A percentile compares a stretch with the other conserved stretches of the same genome.
Conservation (phyloP, 176 grass and related monocot species). For the Canna indica region DNA sequence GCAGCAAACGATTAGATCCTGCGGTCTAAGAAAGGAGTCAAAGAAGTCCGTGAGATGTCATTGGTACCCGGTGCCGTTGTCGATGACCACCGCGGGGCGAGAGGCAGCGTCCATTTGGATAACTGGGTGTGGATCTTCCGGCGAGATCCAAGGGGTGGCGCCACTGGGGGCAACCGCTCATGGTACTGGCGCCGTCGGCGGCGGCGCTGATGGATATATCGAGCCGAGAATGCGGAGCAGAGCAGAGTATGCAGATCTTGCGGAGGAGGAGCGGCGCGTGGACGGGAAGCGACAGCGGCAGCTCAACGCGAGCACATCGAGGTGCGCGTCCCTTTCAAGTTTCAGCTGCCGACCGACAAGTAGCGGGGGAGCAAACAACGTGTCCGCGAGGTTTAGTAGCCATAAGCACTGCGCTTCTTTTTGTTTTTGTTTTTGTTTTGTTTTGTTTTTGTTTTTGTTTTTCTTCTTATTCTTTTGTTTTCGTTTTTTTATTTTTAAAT, state of each 20-base stretch:
- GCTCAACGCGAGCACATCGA: background rate
- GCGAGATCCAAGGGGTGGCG: constrained; percentile 11
- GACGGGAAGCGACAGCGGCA: background rate
- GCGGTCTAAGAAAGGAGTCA: background rate
- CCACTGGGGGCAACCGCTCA: constrained; percentile 11
- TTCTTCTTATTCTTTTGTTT: too few relatives aligned
- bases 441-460: too few relatives aligned
- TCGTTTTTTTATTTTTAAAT: too few relatives aligned
- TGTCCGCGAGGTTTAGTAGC: background rate
- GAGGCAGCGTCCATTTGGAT: constrained; percentile 54
- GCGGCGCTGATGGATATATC: background rate
- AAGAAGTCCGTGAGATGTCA: background rate
- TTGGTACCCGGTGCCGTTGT: constrained; percentile 98
- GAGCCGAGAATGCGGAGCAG: background rate
- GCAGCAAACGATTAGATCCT: background rate
- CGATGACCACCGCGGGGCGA: constrained; percentile 87
- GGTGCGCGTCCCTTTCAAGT: background rate
- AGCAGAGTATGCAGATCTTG: background rate
- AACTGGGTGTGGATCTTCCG: background rate
- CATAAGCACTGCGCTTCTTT: too few relatives aligned
- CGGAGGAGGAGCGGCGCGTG: background rate
- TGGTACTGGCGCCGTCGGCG: constrained; percentile 8
- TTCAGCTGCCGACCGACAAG: too few relatives aligned
- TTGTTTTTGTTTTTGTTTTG: too few relatives aligned
- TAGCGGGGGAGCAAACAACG: background rate